Percentiles rank a stretch among this genome's conserved stretches.
These are phyloP conservation scores for Podospora pseudopauciseta DNA, from an alignment of 495 filamentous ascomycete species.

Conservation along the genomic window DNA sequence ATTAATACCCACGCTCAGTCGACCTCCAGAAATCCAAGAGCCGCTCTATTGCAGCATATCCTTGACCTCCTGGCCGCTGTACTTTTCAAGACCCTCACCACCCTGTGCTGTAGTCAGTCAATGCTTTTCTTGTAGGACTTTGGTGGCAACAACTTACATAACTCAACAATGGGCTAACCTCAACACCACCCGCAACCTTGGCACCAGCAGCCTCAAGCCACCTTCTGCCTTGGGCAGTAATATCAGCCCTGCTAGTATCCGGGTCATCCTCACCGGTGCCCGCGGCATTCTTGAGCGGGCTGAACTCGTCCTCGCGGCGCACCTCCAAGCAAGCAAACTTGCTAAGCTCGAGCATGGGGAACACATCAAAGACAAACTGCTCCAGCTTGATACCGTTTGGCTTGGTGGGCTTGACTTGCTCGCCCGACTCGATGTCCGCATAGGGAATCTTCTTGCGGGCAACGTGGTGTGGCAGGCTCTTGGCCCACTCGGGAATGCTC, in stretches of 20 bases:
- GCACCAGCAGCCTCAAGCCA: conserved; percentile 81
- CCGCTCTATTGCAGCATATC: neutral
- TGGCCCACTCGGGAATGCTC: conserved; percentile 78
- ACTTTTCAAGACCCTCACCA: conserved; percentile 82
- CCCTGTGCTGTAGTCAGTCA: conserved; percentile 32
- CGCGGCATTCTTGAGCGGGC: conserved; percentile 91
- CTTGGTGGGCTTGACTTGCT: conserved; percentile 80
- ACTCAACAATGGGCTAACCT: conserved; percentile 90
- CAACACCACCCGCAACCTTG: conserved; percentile 76
- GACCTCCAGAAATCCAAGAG: neutral
- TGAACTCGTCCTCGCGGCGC: conserved; percentile 96
- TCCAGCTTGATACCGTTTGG: conserved; percentile 98
- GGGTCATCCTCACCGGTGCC: conserved; percentile 91
- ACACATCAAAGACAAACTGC: conserved; percentile 99
- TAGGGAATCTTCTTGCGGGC: conserved; percentile 97
- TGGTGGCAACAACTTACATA: conserved; percentile 68
- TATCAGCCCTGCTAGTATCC: conserved; percentile 84
- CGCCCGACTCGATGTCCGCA: conserved; percentile 69
- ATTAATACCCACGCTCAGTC: neutral
- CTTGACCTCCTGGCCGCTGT: conserved; percentile 69
- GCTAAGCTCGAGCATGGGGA: conserved; percentile 78
- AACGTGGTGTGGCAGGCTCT: conserved; percentile 89
- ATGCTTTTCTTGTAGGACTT: neutral
- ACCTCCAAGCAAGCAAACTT: conserved; percentile 97
- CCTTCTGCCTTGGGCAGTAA: conserved; percentile 79